Evolutionary conservation across 1,284 basidiomycete species (phyloP), one percentile per base, ranked within the genome.

Genomic region (Ceratorhiza oryzae-sativae): DNA sequence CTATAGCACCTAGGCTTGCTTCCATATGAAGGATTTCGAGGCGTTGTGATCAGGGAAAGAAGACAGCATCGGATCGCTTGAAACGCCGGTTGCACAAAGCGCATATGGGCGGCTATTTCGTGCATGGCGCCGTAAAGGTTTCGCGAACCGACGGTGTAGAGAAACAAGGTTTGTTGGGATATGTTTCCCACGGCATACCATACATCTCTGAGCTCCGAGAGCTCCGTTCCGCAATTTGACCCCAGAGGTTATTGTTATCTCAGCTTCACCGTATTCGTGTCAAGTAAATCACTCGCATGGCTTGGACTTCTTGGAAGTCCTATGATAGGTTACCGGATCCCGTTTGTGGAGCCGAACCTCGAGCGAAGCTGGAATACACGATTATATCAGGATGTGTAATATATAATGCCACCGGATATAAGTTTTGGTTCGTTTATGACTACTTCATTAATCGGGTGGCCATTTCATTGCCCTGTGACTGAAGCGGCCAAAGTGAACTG

Each of bases 141-240:
- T 41, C 20, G 15, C 20, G 23, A 45, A 25, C 48, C 48, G 32
- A 23, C 15, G n/a, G 25, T 58, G 20, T 36, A 41, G 36, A 23
- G 3, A 39, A 41, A 58, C n/a, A 58, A 25, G 34, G 55, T 39
- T 55, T 55, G 27, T 41, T 39, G n/a, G 1, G 10, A 25, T n/a
- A 36, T 8, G n/a, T 1, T 58, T 58, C 55, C 23, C 55, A 58
- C 55, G 36, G 32, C 18, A 58, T 58, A 58, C 55, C 36, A 18
- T n/a, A 10, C 20, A 15, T 5, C 36, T 13, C 13, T 36, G 34
- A 25, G n/a, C 25, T 58, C 36, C 8, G 8, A n/a, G 4, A 58
- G 36, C 23, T 20, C 4, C 55, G 32, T 58, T 23, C n/a, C 36
- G 8, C n/a, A 5, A 8, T 25, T 39, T 15, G 34, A n/a, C 34